Conservation (phyloP, 371 early-diverging fungal species). For the Batrachochytrium dendrobatidis region DNA sequence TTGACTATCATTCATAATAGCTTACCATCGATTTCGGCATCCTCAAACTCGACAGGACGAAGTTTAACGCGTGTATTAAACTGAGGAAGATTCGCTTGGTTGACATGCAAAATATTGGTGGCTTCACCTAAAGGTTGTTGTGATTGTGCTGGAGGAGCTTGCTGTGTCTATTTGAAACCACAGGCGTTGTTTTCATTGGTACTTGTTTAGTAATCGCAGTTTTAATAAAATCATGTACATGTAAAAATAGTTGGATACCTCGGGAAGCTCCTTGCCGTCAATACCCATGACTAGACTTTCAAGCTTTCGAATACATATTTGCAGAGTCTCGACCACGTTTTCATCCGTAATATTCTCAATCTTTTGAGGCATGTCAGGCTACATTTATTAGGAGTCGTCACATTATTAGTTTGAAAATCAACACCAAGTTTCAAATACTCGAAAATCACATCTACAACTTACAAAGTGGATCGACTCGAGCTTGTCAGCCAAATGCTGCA, state of each 20-base stretch:
- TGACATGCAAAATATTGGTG: conserved; percentile 38
- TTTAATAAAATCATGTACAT: background rate
- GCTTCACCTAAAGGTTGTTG: conserved; percentile 37
- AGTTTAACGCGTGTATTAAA: conserved; percentile 49
- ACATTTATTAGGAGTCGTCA: background rate
- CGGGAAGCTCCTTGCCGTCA: conserved; percentile 43
- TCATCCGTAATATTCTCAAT: conserved; percentile 22
- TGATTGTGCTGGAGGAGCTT: conserved; percentile 5
- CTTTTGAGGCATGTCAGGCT: conserved; percentile 28
- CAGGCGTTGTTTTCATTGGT: too few relatives aligned
- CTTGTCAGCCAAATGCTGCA: conserved; percentile 45
- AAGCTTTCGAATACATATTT: conserved; percentile 35
- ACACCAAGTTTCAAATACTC: background rate
- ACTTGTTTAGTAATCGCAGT: background rate
- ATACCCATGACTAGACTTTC: conserved; percentile 27
- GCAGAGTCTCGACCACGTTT: conserved; percentile 31
- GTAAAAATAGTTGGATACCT: conserved; percentile 24
- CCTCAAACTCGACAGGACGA: conserved; percentile 45
- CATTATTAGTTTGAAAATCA: background rate
- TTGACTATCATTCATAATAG: background rate
- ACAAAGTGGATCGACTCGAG: conserved; percentile 40
- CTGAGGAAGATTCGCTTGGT: conserved; percentile 32
- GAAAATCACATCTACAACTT: conserved; percentile 7
- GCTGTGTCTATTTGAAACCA: too few relatives aligned
- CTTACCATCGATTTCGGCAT: conserved; percentile 18